Base-by-base conservation (phyloP, 106 monocot species). In the Acanthochlamys bracteata region DNA sequence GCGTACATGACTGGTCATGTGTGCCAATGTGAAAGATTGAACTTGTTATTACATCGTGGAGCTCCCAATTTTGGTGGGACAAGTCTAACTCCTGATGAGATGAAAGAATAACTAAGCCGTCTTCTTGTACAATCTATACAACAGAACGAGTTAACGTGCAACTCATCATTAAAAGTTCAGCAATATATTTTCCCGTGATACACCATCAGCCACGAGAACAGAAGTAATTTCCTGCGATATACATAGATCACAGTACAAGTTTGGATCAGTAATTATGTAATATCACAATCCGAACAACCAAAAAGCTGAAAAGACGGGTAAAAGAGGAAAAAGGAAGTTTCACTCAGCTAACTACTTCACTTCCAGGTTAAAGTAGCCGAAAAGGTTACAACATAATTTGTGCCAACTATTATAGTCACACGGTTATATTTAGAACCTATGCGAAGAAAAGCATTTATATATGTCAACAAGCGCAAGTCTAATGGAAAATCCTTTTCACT, bases 141-240 rank as follows among this genome's bases (percentile, higher is more conserved):
- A 71, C 54, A 64, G 41, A 56, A 55, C 24, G 17, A 4, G 7
- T 47, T 24, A 14, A 39, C 10, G 13, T 13, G 7, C 13, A 8
- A 7, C 49, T 49, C 55, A 43, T 57, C 13, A 57, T 81, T 66
- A 81, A 25, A 82, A 82, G 68, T 86, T 86, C 51, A 63, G 75
- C 71, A 86, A 76, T 20, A 86, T 86, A 55, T 73, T 86, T 22
- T 82, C 78, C 57, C 63, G 68, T 14, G 78, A 66, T 2, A 86
- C 74, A 61, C 85, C 81, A 62, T 75, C 70, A n/a, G 78, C 78
- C 45, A 78, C 72, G 11, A 86, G 78, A 52, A 71, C 43, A 52
- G 78, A 78, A 54, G 85, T 82, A 59, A 85, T 42, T 47, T 72
- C 81, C 85, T 86, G 78, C 67, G 24, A 71, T 27, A 40, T 26